A percentile compares a stretch with the other conserved stretches of the same genome.
phyloP scores from a whole-genome alignment of 2,329 filamentous ascomycete genomes.

The Arachnopeziza araneosa region DNA sequence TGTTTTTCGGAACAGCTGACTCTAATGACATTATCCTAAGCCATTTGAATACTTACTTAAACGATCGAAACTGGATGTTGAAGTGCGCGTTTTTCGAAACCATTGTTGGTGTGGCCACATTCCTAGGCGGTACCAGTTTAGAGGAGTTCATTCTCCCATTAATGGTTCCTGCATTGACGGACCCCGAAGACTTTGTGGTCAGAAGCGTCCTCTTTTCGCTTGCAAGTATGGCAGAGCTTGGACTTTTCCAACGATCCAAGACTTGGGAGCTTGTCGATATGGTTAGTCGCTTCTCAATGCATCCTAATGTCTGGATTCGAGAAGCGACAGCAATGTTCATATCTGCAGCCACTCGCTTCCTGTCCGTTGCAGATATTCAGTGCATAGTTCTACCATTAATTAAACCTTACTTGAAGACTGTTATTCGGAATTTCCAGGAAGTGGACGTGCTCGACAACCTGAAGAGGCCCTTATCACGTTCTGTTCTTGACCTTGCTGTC shows the following conservation, averaged over 20 bases:
- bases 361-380: constrained; percentile 74
- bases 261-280: constrained; percentile 85
- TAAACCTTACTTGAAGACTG: constrained; percentile 72
- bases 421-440: constrained; percentile 65
- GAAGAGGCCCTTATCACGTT: constrained; percentile 72
- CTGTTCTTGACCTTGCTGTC: constrained; percentile 78
- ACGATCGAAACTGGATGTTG: constrained; percentile 92
- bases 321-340: constrained; percentile 85
- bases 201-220: constrained; percentile 85
- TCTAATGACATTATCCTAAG: constrained; percentile 95
- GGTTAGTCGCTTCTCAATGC: constrained; percentile 78
- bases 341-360: constrained; percentile 65
- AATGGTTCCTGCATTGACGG: constrained; percentile 91
- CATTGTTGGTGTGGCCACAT: constrained; percentile 86
- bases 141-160: constrained; percentile 94
- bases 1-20: constrained; percentile 89
- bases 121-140: constrained; percentile 80
- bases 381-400: constrained; percentile 80
- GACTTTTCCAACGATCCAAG: constrained; percentile 76
- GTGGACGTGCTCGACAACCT: constrained; percentile 72
- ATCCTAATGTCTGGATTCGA: constrained; percentile 92
- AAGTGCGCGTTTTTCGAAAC: constrained; percentile 97
- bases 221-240: constrained; percentile 80
- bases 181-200: constrained; percentile 89
- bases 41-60: constrained; percentile 94